Base-by-base conservation (phyloP, 2,329 filamentous ascomycete genomes). In the Blumeria graminis region DNA sequence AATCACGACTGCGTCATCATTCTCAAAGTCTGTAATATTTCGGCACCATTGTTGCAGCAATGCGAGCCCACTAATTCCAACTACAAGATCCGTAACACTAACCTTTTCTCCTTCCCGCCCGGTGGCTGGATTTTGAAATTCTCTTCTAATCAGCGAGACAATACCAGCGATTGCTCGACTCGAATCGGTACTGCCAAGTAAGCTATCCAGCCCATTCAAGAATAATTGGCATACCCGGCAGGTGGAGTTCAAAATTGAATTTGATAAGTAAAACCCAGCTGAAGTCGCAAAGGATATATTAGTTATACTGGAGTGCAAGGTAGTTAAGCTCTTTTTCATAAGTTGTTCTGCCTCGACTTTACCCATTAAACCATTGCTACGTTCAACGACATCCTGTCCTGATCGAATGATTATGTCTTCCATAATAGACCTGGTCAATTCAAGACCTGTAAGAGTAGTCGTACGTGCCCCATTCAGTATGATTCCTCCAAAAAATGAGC, bases 161-260 rank as follows among this genome's bases (percentile, higher is more conserved):
- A 84, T 82, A 64, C 78, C 80, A 1, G 79, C 77, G 58, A 83
- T 80, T 10, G 80, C 80, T 43, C 79, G 70, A 1, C 80, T 82
- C 1, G 79, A 81, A 64, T 84, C 80, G n/a, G 80, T 83, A 1
- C 77, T 80, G 13, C 80, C 80, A 33, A 83, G 76, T 41, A 82
- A 74, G 60, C 79, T 76, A 63, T 84, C 80, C 22, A 84, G 68
- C 0, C 76, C 74, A 2, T 73, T 73, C 8, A 83, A 68, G 0
- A 80, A 67, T 35, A 80, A 68, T 58, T 80, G 76, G 0, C 77
- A 77, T 6, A 77, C 65, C 55, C 79, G 74, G 7, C 76, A 78
- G 5, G 72, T 72, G 13, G 73, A 71, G 16, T 73, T 73, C 14
- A 80, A 66, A 4, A 76, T 73, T 1, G 76, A 74, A 9, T 72